A percentile compares a stretch with the other conserved stretches of the same genome.
Conservation (phyloP, 306 rosid genomes). For the Vigna angularis region DNA sequence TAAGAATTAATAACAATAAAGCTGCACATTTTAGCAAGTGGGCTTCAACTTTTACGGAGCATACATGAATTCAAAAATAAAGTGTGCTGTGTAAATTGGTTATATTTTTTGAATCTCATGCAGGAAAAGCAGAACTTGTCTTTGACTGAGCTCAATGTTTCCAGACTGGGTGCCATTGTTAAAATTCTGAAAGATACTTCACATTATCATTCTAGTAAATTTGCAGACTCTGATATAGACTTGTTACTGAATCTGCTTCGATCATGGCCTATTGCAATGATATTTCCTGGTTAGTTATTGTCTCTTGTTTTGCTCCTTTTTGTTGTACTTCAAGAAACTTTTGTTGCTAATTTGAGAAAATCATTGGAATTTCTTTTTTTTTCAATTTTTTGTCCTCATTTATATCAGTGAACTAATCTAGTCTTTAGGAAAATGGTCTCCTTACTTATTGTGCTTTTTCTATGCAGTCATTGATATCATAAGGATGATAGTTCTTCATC, state of each 20-base stretch:
- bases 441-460: constrained; percentile 39
- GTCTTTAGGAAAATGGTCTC: constrained; percentile 16
- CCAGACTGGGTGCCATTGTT: too few relatives aligned
- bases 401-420: constrained; percentile 8
- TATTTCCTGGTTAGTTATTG: constrained; percentile 84
- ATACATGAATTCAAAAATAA: too few relatives aligned
- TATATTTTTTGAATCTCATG: too few relatives aligned
- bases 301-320: constrained; percentile 25
- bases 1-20: too few relatives aligned
- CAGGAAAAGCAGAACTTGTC: too few relatives aligned
- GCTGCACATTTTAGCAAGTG: too few relatives aligned
- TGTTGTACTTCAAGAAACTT: constrained; percentile 14
- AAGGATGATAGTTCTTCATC: constrained; percentile 86
- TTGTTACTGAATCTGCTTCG: constrained; percentile 71
- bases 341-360: constrained; percentile 19
- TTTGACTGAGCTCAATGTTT: too few relatives aligned
- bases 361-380: constrained; percentile 29
- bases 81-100: too few relatives aligned
- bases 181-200: too few relatives aligned
- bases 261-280: constrained; percentile 77
- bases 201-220: too few relatives aligned
- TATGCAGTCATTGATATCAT: constrained; percentile 80
- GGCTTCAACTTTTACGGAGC: too few relatives aligned
- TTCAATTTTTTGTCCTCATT: constrained; percentile 15
- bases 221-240: too few relatives aligned